Percentiles rank a stretch among this genome's conserved stretches.
phyloP scores from a whole-genome alignment of 208 protist genomes.

The Sergeia podlipaevii region DNA sequence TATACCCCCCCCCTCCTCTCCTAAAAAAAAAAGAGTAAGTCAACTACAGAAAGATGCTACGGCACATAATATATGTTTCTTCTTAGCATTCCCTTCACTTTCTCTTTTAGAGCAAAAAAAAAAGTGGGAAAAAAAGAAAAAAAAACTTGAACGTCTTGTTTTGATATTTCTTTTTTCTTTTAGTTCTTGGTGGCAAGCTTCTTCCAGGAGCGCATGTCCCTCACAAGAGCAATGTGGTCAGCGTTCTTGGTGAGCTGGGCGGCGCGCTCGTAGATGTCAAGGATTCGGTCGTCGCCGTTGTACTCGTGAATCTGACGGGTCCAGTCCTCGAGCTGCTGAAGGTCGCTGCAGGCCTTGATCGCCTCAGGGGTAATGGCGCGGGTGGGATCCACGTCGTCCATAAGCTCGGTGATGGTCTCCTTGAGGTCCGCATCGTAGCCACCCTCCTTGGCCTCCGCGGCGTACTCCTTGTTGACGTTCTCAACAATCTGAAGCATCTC shows the following conservation, averaged over 20 bases:
- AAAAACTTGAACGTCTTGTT: background rate
- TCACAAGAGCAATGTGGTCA: slow-evolving; percentile 66
- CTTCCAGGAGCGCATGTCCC: slow-evolving; percentile 73
- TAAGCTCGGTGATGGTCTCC: slow-evolving; percentile 53
- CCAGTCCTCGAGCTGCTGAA: slow-evolving; percentile 79
- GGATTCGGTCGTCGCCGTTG: slow-evolving; percentile 82
- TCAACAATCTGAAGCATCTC: slow-evolving; percentile 80
- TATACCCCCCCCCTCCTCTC: too few species aligned
- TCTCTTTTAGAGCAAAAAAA: too few species aligned
- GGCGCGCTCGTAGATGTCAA: slow-evolving; percentile 81
- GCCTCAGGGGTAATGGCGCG: slow-evolving; percentile 66
- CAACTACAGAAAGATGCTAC: too few species aligned
- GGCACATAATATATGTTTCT: too few species aligned
- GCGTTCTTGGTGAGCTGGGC: slow-evolving; percentile 76
- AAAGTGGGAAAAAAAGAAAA: slow-evolving; percentile 18
- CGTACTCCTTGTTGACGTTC: slow-evolving; percentile 76
- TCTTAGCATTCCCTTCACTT: too few species aligned
- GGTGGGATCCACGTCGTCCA: slow-evolving; percentile 77
- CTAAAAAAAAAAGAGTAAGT: too few species aligned
- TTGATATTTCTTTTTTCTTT: slow-evolving; percentile 5
- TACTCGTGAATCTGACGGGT: slow-evolving; percentile 80
- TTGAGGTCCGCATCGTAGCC: slow-evolving; percentile 66
- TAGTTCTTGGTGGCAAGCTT: slow-evolving; percentile 63
- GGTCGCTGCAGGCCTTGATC: slow-evolving; percentile 62
- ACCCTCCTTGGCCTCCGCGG: slow-evolving; percentile 59